phyloP scores from a whole-genome alignment of 192 early-diverging fungal genomes.

The Coemansia guatemalensis region DNA sequence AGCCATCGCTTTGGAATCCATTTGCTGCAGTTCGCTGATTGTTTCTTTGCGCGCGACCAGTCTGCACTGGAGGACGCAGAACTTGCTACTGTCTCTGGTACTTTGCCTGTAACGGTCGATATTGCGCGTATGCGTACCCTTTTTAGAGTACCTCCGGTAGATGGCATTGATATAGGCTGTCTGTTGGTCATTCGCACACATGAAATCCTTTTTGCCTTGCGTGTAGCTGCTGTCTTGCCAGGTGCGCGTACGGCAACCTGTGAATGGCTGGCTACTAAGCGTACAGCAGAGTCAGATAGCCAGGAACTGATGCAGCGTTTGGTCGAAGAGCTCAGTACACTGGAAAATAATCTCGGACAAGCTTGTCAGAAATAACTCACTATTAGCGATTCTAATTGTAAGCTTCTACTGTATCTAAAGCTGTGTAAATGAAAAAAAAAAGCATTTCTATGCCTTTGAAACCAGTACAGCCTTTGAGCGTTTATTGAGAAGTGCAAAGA shows the following conservation, averaged over 20 bases:
- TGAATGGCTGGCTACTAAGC: neutral
- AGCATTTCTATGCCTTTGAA: neutral
- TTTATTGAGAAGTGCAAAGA: conserved; percentile 29
- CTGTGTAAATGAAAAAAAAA: neutral
- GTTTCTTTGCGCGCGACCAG: conserved; percentile 7
- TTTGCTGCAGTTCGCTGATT: conserved; percentile 22
- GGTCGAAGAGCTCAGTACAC: neutral
- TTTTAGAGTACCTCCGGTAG: conserved; percentile 28
- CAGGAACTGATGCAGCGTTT: neutral
- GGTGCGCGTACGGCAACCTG: neutral
- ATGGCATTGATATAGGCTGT: conserved; percentile 17
- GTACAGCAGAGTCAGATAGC: neutral
- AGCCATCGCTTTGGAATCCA: conserved; percentile 38
- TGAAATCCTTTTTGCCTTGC: neutral
- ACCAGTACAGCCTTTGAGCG: neutral
- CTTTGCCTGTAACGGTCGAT: neutral
- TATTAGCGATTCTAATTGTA: neutral
- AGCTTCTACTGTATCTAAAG: neutral
- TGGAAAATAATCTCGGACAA: neutral
- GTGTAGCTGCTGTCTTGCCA: neutral
- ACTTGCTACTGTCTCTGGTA: neutral
- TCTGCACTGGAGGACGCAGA: neutral
- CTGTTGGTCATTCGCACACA: conserved; percentile 12
- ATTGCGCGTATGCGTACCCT: conserved; percentile 10
- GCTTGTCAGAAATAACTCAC: neutral